A percentile compares a stretch with the other conserved stretches of the same genome.
These are phyloP conservation scores for Garcia nutans DNA, from an alignment of 345 rosid genomes.

Conservation along the genomic window DNA sequence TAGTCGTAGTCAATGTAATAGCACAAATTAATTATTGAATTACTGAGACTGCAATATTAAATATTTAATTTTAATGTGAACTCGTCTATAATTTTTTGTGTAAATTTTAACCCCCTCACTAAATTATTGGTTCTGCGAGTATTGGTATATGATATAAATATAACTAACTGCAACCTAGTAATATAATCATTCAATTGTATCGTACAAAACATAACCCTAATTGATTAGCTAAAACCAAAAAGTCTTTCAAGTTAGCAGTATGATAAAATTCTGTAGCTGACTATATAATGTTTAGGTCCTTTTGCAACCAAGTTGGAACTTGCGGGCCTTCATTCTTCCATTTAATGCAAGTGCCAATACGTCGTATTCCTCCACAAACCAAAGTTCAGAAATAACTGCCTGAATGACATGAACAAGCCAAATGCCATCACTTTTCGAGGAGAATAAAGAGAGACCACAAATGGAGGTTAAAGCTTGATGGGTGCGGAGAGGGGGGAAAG, in stretches of 20 bases:
- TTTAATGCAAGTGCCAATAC: slow-evolving; percentile 71
- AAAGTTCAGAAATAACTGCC: slow-evolving; percentile 73
- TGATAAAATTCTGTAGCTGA: background rate
- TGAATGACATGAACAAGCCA: slow-evolving; percentile 16
- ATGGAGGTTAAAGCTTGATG: background rate
- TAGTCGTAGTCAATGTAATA: no score
- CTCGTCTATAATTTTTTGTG: no score
- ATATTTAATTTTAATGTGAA: no score
- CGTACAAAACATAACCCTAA: no score
- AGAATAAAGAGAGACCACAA: background rate
- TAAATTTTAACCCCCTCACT: no score
- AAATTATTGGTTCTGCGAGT: no score
- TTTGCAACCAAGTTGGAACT: slow-evolving; percentile 50
- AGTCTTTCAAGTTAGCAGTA: background rate
- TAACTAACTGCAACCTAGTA: no score
- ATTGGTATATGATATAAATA: no score
- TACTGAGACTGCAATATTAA: no score
- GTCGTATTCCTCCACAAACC: slow-evolving; percentile 77
- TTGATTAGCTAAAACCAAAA: background rate
- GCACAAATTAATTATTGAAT: no score
- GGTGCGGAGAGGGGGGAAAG: background rate
- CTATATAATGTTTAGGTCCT: slow-evolving; percentile 22
- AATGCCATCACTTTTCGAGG: background rate
- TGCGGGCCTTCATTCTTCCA: slow-evolving; percentile 65
- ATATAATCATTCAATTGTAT: no score